A percentile compares a stretch with the other conserved stretches of the same genome.
phyloP scores from a whole-genome alignment of 176 grass and related monocot genomes.

The Themeda triandra region DNA sequence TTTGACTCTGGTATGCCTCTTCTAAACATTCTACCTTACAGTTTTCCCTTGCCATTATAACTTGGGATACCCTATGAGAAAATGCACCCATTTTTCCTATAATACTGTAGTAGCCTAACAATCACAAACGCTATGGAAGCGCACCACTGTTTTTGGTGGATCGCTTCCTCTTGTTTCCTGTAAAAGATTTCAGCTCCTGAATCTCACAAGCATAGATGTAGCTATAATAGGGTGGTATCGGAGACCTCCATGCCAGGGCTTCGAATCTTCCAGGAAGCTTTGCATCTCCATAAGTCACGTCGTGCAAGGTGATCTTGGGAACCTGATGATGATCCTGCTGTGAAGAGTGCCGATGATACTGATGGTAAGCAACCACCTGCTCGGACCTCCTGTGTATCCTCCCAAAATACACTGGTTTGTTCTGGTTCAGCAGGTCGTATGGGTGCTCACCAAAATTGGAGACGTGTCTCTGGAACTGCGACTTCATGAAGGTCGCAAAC shows the following conservation, averaged over 20 bases:
- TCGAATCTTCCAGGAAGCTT: neutral
- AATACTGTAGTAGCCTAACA: neutral
- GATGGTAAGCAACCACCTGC: neutral
- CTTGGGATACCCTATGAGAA: no score
- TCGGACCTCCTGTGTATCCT: neutral
- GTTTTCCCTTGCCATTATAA: no score
- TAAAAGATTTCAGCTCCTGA: neutral
- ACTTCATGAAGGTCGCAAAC: neutral
- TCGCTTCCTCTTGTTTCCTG: neutral
- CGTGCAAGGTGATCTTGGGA: neutral
- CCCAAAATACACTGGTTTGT: neutral
- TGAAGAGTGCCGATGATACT: neutral
- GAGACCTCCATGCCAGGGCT: neutral
- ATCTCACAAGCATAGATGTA: neutral
- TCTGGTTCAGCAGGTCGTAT: neutral
- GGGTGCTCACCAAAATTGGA: neutral
- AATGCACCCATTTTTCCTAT: no score
- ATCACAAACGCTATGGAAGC: neutral
- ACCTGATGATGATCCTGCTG: neutral
- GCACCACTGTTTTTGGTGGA: neutral
- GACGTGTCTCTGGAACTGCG: neutral
- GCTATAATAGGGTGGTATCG: neutral
- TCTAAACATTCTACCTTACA: neutral
- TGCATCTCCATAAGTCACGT: neutral
- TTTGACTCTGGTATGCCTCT: neutral